phyloP scores from a whole-genome alignment of 2,329 filamentous ascomycete genomes.

The Ceratocystis destructans region DNA sequence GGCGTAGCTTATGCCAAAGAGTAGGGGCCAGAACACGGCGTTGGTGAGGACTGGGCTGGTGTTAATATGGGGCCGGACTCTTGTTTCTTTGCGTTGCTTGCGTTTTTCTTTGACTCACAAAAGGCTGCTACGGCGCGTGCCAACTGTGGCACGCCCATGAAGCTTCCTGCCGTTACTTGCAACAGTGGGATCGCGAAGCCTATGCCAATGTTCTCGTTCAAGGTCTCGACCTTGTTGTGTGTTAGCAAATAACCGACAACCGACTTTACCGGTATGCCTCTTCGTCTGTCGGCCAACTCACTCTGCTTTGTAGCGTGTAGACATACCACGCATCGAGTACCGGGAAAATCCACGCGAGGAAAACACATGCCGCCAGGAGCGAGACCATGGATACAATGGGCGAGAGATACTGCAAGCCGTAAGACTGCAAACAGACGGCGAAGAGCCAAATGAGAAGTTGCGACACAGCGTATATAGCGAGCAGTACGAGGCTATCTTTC shows the following conservation, averaged over 20 bases:
- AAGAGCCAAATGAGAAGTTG: constrained; percentile 36
- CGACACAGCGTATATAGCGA: constrained; percentile 28
- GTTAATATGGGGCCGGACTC: neutral
- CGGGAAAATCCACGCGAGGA: constrained; percentile 15
- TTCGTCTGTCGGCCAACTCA: neutral
- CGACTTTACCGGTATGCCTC: too few species aligned
- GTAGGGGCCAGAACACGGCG: constrained; percentile 26
- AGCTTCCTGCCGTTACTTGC: constrained; percentile 30
- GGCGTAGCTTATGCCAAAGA: constrained; percentile 22
- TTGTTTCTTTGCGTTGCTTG: neutral
- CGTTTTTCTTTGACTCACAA: constrained; percentile 25
- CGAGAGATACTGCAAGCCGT: constrained; percentile 22
- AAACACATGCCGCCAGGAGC: neutral
- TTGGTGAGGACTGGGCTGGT: constrained; percentile 26
- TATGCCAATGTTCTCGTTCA: constrained; percentile 38
- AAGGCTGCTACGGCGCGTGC: constrained; percentile 34
- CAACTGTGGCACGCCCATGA: constrained; percentile 27
- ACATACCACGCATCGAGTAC: constrained; percentile 24
- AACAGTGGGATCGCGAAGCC: constrained; percentile 39
- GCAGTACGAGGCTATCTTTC: neutral
- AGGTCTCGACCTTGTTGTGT: constrained; percentile 34
- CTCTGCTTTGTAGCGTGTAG: constrained; percentile 13
- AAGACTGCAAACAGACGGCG: constrained; percentile 26
- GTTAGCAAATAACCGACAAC: neutral
- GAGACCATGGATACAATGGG: neutral